Evolutionary conservation across 192 early-diverging fungal species (phyloP), one percentile per base, ranked within the genome.

Genomic region (Neocallimastix lanati): DNA sequence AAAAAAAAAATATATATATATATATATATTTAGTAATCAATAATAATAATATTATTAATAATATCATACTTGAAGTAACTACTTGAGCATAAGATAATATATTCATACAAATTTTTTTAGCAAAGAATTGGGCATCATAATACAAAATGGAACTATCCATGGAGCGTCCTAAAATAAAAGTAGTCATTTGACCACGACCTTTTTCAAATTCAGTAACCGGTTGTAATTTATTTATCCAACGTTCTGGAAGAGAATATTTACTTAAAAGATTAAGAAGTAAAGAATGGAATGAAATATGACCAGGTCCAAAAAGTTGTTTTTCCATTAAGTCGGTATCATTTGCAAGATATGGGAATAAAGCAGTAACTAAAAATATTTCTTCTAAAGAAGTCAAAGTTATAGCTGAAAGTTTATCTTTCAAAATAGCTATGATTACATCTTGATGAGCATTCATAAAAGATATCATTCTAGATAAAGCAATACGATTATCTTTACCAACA

Each of bases 351-450:
- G 50, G 50, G 25, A 88, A 58, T 16, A 87, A 78, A 0, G 81
- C 81, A 11, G 89, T 90, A 9, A 86, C 82, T 13, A 89, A 82
- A 30, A 90, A 83, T 9, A 92, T 80, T 77, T 90, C 83, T 50
- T 79, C 85, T 76, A 89, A 84, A 7, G 85, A 84, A 36, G 80
- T 83, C 28, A 87, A 78, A 6, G 85, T 88, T 15, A 84, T 82
- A 29, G 81, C 76, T 21, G 80, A 77, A 4, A 78, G 78, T 28
- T 83, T 81, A 80, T 92, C 88, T 38, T 84, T 82, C 78, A 93
- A 82, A 37, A 93, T 93, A 25, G 83, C 78, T 0, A 83, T 82
- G 78, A 93, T 81, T 5, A 89, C 82, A 35, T 90, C 89, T 78
- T 87, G 82, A 77, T 87, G 86, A 0, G 82, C 81, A 12, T 81